Evolutionary conservation across 306 rosid species (phyloP).

Genomic region (Cajanus cajan): DNA sequence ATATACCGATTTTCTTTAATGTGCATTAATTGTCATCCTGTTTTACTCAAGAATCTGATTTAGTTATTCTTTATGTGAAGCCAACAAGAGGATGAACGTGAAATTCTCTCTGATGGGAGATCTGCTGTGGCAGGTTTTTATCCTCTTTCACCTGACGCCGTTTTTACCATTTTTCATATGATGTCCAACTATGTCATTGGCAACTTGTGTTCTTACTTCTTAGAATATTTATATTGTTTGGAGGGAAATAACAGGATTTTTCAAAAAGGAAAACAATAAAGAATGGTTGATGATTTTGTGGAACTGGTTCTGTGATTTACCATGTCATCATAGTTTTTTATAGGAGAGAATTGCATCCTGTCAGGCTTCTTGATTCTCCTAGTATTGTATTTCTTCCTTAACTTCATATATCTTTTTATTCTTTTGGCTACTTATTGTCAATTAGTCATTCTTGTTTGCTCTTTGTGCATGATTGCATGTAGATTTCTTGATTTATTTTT

Average conservation of each 20-base stretch:
- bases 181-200: neutral
- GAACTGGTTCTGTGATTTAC: conserved; percentile 1
- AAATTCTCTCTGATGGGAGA: conserved; percentile 43
- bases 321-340: conserved; percentile 9
- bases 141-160: conserved; percentile 28
- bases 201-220: neutral
- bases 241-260: conserved; percentile 1
- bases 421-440: neutral
- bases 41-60: conserved; percentile 38
- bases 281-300: conserved; percentile 6
- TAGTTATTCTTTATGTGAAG: conserved; percentile 45
- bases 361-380: neutral
- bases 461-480: neutral
- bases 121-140: conserved; percentile 73
- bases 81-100: conserved; percentile 61
- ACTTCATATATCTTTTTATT: neutral
- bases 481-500: neutral
- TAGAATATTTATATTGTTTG: neutral
- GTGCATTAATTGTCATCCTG: neutral
- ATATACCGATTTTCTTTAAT: neutral
- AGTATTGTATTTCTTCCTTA: neutral
- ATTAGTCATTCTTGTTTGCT: neutral
- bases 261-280: neutral
- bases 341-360: neutral
- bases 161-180: neutral